phyloP scores from a whole-genome alignment of 2,329 filamentous ascomycete species.

The Neophaeococcomyces mojaviensis region DNA sequence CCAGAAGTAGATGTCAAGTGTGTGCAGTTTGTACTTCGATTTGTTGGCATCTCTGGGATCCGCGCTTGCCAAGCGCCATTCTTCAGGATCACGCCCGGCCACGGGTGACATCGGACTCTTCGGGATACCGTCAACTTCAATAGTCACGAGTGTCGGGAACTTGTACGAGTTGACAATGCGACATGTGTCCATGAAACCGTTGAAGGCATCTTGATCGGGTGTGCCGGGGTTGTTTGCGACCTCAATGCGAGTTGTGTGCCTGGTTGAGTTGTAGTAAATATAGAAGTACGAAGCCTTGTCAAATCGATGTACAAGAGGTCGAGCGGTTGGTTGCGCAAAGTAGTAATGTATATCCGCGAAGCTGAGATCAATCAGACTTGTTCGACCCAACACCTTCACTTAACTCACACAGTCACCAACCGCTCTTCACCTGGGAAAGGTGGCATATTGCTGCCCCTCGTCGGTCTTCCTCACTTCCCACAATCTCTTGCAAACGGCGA shows the following conservation, averaged over 20 bases:
- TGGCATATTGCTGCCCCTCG: conserved; percentile 32
- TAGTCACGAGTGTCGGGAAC: conserved; percentile 53
- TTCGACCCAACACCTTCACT: neutral
- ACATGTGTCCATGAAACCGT: conserved; percentile 47
- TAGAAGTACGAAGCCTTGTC: conserved; percentile 60
- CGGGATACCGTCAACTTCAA: conserved; percentile 43
- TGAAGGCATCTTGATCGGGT: conserved; percentile 57
- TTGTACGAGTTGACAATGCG: conserved; percentile 50
- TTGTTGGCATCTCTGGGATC: conserved; percentile 47
- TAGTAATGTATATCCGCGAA: conserved; percentile 60
- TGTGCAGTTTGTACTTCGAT: conserved; percentile 51
- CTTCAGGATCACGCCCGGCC: conserved; percentile 27
- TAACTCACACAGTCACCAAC: conserved; percentile 39
- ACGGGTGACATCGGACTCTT: conserved; percentile 23
- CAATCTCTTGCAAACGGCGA: neutral
- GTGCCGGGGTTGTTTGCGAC: conserved; percentile 58
- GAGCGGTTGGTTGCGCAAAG: conserved; percentile 49
- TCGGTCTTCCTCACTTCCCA: neutral
- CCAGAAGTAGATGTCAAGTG: conserved; percentile 59
- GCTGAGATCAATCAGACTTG: conserved; percentile 31
- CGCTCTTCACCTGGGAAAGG: conserved; percentile 40
- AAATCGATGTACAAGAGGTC: conserved; percentile 55
- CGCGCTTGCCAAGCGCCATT: conserved; percentile 52
- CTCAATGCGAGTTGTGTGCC: conserved; percentile 50
- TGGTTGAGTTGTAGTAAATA: conserved; percentile 51